Base-by-base conservation (phyloP, 805 yeast genomes). In the Kluyveromyces siamensis region DNA sequence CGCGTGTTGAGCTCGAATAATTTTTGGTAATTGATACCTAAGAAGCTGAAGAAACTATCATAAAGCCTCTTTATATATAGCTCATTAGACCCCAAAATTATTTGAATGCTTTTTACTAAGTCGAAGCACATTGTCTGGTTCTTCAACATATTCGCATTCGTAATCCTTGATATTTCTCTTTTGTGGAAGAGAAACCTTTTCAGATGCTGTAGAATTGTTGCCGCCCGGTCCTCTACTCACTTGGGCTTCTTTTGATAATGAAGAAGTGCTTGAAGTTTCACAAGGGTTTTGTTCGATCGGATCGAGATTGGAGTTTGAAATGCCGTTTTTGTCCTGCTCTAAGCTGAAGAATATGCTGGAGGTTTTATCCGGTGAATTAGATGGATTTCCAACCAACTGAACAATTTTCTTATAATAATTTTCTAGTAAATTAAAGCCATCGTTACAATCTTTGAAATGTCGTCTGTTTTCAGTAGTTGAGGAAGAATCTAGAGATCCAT, bases 371-470 rank as follows among this genome's bases (percentile, higher is more conserved):
- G 59, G 59, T 2, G 62, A 62, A 8, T 62, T 50, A 37, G 55
- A 56, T 38, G 50, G 62, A 21, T 53, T 63, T 1, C 84, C 84
- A 5, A 77, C 77, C 18, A 79, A 53, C 21, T 66, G 67, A 10
- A 78, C 68, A 72, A 79, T 76, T 51, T 73, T 72, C 36, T 61
- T 63, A 50, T 78, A 79, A 50, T 77, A 78, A 42, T 72, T 55
- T 44, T 74, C 73, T 38, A 79, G 53, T 8, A 77, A 71, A 47
- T 72, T 74, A 46, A 65, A 68, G 0, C 70, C 67, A 40, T 66
- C 60, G 43, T 55, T 53, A 45, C 41, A 14, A 21, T 50, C 58
- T 49, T 49, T 54, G 30, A 21, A 37, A 27, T 49, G 35, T 40
- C 50, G 38, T n/a, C 50, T 46, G 2, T 30, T 30, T 30, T 30